Evolutionary conservation across 306 rosid species (phyloP), one percentile per base, ranked within the genome.

Genomic region (Cucumis hystrix): DNA sequence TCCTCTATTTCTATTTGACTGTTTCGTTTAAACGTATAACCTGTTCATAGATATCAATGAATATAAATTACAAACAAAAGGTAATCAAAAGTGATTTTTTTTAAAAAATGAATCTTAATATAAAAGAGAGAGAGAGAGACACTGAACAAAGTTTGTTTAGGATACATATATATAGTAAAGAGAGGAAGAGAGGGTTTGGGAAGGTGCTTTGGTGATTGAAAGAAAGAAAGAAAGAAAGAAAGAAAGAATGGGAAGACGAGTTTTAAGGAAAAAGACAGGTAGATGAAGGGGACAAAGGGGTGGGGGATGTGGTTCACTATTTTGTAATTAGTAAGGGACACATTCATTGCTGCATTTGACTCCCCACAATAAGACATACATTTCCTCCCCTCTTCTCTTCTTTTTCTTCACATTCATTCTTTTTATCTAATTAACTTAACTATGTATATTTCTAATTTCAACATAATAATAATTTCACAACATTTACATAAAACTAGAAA

Each of bases 281-380:
- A 6, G 15, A 67, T 9, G 20, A 9, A 21, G 30, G 54, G 74
- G 33, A 67, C 55, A 67, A 11, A 41, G 35, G 35, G 20, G n/a
- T 40, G 54, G 54, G 18, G 18, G 41, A 59, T 56, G 58, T 28
- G 40, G 68, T 12, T 30, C 6, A 14, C 15, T 33, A 33, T 15
- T 63, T 63, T 63, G 69, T 63, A 63, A 63, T 63, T 63, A 33
- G 69, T 15, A 63, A 63, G 69, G 69, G 33, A 67, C 74, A 67
- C 43, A 66, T 43, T 67, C 74, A 67, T 67, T 67, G 54, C 2
- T 67, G n/a, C 55, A 10, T 41, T 67, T 67, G 74, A 67, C 54
- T 41, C 55, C 74, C 74, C 33, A 67, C 55, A 67, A 41, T n/a
- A 67, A 67, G 33, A 40, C 73, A 67, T 28, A 43, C 74, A 40